Base-by-base conservation (phyloP, 23 red algal species). In the Pyropia yezoensis region DNA sequence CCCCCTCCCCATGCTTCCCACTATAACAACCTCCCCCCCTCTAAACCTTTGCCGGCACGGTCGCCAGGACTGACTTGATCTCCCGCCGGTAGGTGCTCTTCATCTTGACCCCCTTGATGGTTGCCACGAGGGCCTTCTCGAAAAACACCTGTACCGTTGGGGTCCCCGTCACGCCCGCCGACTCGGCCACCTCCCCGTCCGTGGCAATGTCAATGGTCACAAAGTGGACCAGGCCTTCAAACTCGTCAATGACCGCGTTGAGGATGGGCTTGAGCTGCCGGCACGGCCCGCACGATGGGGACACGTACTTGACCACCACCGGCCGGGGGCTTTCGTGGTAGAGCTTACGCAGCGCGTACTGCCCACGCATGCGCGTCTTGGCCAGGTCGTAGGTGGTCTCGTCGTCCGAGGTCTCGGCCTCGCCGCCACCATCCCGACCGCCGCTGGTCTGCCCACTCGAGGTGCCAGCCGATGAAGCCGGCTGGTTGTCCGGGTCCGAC, bases 131-230 rank as follows among this genome's bases (percentile, higher is more conserved):
- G 18, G 56, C 66, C 79, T 83, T 83, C 49, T 74, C 68, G 32
- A 73, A 66, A 71, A 83, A 83, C 14, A 83, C 65, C 23, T 83
- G 79, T 49, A 83, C 79, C 15, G 79, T 83, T 4, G 79, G 79
- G 15, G 67, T 64, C 2, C 79, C 79, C n/a, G 28, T 74, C 33
- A 83, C 67, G 18, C 79, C 79, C 49, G 79, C 79, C 17, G 79
- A 67, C 24, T 73, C 79, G 1, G 79, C 79, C 21, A 83, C 62
- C 66, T 83, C 79, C 9, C 16, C n/a, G 28, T 83, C 79, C 0
- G 63, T 20, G 18, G 57, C 55, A 13, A 83, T 83, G 61, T 83
- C 79, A 74, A 83, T 83, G 51, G 71, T 69, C 3, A 83, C 79
- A 58, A 73, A 83, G 29, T 83, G 79, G 50, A 83, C 67, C 34